Base-by-base conservation (phyloP, 1,284 basidiomycete species). In the Agaricales sp. region DNA sequence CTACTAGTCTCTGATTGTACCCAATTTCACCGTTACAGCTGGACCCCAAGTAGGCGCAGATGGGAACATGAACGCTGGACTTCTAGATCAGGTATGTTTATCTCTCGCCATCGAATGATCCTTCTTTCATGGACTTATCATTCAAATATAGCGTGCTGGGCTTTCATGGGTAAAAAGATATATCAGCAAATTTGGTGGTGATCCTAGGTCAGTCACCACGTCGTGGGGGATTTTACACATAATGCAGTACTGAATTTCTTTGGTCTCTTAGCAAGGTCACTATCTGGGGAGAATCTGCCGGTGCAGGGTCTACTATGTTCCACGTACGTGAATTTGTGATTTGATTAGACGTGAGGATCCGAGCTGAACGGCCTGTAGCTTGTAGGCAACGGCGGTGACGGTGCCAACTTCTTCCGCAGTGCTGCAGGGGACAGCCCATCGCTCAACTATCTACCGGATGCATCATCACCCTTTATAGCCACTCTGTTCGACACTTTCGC, bases 231-330 rank as follows among this genome's bases (percentile, higher is more conserved):
- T 16, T 11, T 37, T 16, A 37, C 30, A 12, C 11, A 12, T 37
- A 12, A 16, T 11, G 30, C 16, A 37, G 30, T n/a, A n/a, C n/a
- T n/a, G n/a, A n/a, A n/a, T n/a, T n/a, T n/a, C n/a, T n/a, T n/a
- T n/a, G n/a, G 8, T 48, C 37, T 14, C 21, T 16, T 46, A 64
- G 63, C 19, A 58, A 57, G 30, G 65, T 68, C 19, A 67, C 66
- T 11, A 67, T 69, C 2, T 69, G 64, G 63, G 67, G 67, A 8
- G 56, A 67, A 57, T 66, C 64, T 39, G 66, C 67, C 16, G 67
- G 67, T 22, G 65, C 67, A 48, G 67, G 66, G n/a, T 60, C 66
- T 18, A 65, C 61, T 1, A 65, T 68, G 63, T 65, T 63, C 47
- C 67, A 68, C 43, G 66, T 61, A 53, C 51, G 58, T 48, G 23